Conservation (phyloP, 148 eudicot genomes). For the Heliamphora exappendiculata region DNA sequence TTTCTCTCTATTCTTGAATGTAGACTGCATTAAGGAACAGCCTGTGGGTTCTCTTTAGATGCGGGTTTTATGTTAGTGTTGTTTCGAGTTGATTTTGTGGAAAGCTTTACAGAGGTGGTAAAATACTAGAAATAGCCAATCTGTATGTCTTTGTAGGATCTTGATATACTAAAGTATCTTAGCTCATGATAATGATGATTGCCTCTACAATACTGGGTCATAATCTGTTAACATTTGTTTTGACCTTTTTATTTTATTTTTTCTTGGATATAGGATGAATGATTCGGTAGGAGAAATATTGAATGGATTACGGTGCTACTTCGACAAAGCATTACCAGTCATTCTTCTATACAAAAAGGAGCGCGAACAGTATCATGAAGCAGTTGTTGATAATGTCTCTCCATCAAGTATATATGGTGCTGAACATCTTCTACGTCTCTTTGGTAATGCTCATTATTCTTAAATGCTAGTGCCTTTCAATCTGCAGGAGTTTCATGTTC, state of each 20-base stretch:
- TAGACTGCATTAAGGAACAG: neutral
- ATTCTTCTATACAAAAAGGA: conserved; percentile 90
- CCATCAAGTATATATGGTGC: conserved; percentile 94
- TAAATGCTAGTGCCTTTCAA: neutral
- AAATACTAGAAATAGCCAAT: neutral
- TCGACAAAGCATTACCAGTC: conserved; percentile 80
- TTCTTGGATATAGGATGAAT: conserved; percentile 40
- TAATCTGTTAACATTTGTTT: neutral
- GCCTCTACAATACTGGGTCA: neutral
- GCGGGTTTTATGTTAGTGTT: neutral
- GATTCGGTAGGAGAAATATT: conserved; percentile 75
- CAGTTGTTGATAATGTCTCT: conserved; percentile 58
- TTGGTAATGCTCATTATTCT: conserved; percentile 51
- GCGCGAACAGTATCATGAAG: conserved; percentile 70
- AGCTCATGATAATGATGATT: neutral
- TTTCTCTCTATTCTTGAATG: neutral
- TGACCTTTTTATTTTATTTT: conserved; percentile 4
- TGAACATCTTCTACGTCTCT: conserved; percentile 93
- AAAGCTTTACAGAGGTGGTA: neutral
- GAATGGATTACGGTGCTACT: conserved; percentile 81
- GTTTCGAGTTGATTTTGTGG: neutral
- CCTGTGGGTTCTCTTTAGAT: neutral
- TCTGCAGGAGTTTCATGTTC: neutral
- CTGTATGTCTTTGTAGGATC: neutral
- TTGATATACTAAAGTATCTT: neutral